Conservation (phyloP, 2,329 filamentous ascomycete genomes). For the Phyllosticta citribraziliensis region DNA sequence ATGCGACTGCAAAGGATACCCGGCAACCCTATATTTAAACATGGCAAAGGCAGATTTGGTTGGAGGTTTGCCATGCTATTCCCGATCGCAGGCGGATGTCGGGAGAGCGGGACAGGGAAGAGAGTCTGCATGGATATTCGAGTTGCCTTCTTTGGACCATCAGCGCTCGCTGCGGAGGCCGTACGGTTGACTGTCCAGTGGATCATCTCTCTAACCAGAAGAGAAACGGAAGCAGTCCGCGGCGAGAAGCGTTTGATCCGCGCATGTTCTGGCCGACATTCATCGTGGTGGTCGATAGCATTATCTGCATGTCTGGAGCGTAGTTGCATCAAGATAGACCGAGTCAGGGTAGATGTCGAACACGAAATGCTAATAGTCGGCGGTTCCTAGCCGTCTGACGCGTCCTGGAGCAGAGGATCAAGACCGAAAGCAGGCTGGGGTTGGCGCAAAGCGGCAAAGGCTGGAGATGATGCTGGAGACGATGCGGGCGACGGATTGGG, state of each 20-base stretch:
- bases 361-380: neutral
- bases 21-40: neutral
- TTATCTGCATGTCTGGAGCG: neutral
- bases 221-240: neutral
- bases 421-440: neutral
- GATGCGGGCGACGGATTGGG: neutral
- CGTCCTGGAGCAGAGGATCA: neutral
- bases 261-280: neutral
- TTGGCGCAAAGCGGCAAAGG: neutral
- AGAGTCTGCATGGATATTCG: neutral
- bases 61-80: neutral
- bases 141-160: neutral
- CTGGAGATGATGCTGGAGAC: neutral
- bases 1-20: neutral
- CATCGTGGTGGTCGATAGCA: neutral
- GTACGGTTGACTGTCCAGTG: neutral
- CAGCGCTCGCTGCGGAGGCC: neutral
- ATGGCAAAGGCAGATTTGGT: neutral
- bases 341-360: neutral
- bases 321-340: neutral
- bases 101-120: neutral
- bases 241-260: neutral
- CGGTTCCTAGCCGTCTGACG: neutral
- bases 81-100: neutral
- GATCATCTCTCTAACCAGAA: neutral